Evolutionary conservation across 164 flowering plant genomes (phyloP), one percentile per base, ranked within the genome.

Genomic region (Vitis amurensis): DNA sequence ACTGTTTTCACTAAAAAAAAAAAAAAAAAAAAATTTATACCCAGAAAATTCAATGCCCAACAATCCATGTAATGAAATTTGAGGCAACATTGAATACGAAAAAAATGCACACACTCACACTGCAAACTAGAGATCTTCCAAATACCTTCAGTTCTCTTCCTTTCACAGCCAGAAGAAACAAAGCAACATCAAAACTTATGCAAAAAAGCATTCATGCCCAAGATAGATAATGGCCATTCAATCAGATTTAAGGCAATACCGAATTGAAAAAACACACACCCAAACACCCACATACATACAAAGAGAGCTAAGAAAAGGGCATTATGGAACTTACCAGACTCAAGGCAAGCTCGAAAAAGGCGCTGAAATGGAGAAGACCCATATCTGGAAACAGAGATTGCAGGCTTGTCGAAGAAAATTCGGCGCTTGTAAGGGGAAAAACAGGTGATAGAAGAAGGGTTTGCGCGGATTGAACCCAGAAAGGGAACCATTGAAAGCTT

Each of bases 281-380:
- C 30, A 3, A 27, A n/a, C 27, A 14, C 37, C 11, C 1, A 44
- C 30, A 53, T 11, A 19, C 23, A 49, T 30, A 17, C 19, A 10
- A 53, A 57, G 10, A 30, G 53, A 52, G 31, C n/a, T 15, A 71
- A 19, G 9, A 17, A 19, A 27, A 8, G 58, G 52, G 29, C 1
- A 53, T 11, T 27, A 31, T n/a, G 4, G 49, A 57, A 70, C 83
- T 63, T 68, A 85, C 88, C 67, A 9, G 83, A 82, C 37, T 68
- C 76, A 62, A 74, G 67, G 63, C 74, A 73, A 55, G 82, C 79
- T 61, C 78, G 84, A 29, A 78, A 37, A 63, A 76, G 71, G 31
- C 77, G 73, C 51, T 57, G 74, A 29, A 73, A 67, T 4, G 87
- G 80, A 57, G 74, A 76, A 37, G 62, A 73, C 74, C 79, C 76